These are phyloP conservation scores for Calamus simplicifolius DNA, from an alignment of 176 grass and related monocot genomes.

Conservation along the genomic window DNA sequence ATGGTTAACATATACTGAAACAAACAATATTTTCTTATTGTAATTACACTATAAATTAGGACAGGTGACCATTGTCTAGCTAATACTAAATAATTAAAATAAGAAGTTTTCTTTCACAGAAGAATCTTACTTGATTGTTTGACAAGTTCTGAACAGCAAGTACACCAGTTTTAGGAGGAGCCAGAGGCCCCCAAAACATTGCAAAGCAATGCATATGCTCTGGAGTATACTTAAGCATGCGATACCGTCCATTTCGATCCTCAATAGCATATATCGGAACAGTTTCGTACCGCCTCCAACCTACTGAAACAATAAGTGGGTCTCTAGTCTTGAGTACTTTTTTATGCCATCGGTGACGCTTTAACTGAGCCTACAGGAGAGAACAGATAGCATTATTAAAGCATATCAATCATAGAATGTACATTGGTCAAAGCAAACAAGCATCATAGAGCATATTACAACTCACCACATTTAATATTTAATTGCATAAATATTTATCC, in stretches of 20 bases:
- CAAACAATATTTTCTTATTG: no score
- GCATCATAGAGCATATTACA: no score
- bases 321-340: constrained; percentile 92
- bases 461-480: no score
- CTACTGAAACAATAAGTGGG: constrained; percentile 82
- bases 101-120: background rate
- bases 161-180: constrained; percentile 85
- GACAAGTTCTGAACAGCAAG: constrained; percentile 74
- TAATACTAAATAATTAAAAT: no score
- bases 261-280: constrained; percentile 83
- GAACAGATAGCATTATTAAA: no score
- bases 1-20: no score
- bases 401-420: no score
- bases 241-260: constrained; percentile 73
- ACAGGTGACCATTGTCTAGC: no score
- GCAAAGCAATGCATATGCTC: constrained; percentile 99
- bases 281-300: constrained; percentile 86
- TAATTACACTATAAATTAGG: no score
- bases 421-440: no score
- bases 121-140: constrained; percentile 48
- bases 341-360: constrained; percentile 89
- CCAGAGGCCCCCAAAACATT: constrained; percentile 94
- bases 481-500: no score
- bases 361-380: constrained; percentile 46
- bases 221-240: constrained; percentile 98